Percentiles rank a stretch among this genome's conserved stretches.
Conservation (phyloP, 2,329 filamentous ascomycete genomes). For the Aspergillus sp. region DNA sequence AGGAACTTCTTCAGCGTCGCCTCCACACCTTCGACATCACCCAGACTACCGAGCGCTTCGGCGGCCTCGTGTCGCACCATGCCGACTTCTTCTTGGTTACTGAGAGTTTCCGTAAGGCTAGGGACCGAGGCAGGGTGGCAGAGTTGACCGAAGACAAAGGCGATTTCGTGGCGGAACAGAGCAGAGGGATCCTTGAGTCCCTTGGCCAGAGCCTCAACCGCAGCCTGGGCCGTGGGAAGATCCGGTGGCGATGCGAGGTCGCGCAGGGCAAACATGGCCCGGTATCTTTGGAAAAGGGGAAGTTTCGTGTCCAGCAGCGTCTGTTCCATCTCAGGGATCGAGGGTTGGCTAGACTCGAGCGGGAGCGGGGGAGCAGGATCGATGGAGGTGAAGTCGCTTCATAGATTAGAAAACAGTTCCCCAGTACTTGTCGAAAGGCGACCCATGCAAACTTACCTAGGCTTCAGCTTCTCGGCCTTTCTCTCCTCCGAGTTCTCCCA, state of each 20-base stretch:
- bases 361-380: constrained; percentile 90
- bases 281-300: constrained; percentile 88
- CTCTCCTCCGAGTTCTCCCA: constrained; percentile 80
- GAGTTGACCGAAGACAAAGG: constrained; percentile 96
- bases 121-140: constrained; percentile 97
- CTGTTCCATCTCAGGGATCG: constrained; percentile 72
- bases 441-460: constrained; percentile 59
- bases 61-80: constrained; percentile 99
- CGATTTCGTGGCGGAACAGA: constrained; percentile 95
- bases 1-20: constrained; percentile 79
- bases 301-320: constrained; percentile 74
- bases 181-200: constrained; percentile 84
- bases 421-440: constrained; percentile 9
- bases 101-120: constrained; percentile 74
- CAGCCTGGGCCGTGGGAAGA: constrained; percentile 83
- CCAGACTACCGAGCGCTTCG: constrained; percentile 89
- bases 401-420: constrained; percentile 21
- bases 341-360: constrained; percentile 58
- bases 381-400: constrained; percentile 89
- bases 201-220: constrained; percentile 78
- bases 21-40: constrained; percentile 90
- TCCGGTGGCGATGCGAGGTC: constrained; percentile 93
- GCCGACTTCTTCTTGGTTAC: constrained; percentile 76
- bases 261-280: constrained; percentile 95
- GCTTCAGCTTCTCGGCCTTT: constrained; percentile 72